Conservation (phyloP, 2,329 filamentous ascomycete species). For the Cryphonectria nitschkei region DNA sequence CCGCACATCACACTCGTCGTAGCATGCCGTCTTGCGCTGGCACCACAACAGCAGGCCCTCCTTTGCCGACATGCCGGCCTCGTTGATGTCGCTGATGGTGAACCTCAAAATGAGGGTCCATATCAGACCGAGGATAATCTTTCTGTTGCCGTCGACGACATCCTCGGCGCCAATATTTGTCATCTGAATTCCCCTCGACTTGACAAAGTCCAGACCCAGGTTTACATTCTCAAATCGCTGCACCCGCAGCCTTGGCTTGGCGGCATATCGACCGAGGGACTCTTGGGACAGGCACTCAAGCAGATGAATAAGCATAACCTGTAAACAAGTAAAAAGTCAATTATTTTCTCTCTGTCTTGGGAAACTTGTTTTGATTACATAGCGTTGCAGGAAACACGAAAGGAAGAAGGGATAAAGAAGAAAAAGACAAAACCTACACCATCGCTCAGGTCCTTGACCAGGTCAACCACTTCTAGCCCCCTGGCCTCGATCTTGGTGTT, state of each 20-base stretch:
- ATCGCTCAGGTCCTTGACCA: conserved; percentile 89
- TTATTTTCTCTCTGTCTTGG: not conserved
- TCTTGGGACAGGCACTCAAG: conserved; percentile 95
- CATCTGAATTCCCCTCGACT: conserved; percentile 82
- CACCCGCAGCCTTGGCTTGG: conserved; percentile 92
- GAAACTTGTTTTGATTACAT: not conserved
- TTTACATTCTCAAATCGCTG: conserved; percentile 99
- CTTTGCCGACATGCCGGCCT: conserved; percentile 96
- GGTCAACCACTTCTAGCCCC: conserved; percentile 79
- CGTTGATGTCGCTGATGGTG: conserved; percentile 98
- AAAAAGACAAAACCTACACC: conserved; percentile 65
- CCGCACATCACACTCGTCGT: conserved; percentile 92
- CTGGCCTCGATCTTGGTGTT: conserved; percentile 90
- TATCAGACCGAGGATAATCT: conserved; percentile 95
- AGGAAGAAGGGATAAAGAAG: too few relatives aligned
- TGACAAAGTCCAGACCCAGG: conserved; percentile 91
- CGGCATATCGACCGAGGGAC: conserved; percentile 94
- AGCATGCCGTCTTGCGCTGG: conserved; percentile 97
- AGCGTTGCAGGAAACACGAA: not conserved
- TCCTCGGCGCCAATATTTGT: conserved; percentile 98
- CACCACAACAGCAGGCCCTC: conserved; percentile 96
- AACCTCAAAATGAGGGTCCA: conserved; percentile 98
- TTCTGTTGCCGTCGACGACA: conserved; percentile 95
- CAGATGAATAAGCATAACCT: conserved; percentile 95
- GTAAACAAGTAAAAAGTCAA: conserved; percentile 8